Evolutionary conservation across 192 early-diverging fungal species (phyloP).

Genomic region (Backusella circina): DNA sequence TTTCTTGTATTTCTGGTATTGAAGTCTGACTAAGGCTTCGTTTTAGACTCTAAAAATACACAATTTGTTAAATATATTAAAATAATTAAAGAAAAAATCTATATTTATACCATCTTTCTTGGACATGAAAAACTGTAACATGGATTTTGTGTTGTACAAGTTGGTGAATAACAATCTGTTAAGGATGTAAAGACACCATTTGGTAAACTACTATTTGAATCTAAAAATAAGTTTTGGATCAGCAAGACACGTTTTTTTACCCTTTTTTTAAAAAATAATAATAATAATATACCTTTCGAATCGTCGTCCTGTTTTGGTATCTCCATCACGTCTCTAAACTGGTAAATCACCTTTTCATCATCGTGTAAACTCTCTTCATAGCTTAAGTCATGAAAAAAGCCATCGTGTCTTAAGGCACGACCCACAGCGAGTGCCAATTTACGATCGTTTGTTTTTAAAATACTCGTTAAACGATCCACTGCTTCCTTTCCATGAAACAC

Average conservation of each 20-base stretch:
- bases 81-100: not conserved
- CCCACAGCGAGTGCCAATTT: conserved; percentile 86
- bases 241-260: not conserved
- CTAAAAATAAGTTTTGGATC: not conserved
- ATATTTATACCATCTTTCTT: conserved; percentile 54
- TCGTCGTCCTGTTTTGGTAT: not conserved
- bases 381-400: conserved; percentile 87
- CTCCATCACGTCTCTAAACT: conserved; percentile 53
- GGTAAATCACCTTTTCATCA: conserved; percentile 74
- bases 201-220: conserved; percentile 34
- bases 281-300: not conserved
- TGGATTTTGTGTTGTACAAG: conserved; percentile 72
- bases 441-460: conserved; percentile 80
- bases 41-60: conserved; percentile 22
- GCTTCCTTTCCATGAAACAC: conserved; percentile 87
- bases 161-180: conserved; percentile 93
- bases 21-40: conserved; percentile 38
- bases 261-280: not conserved
- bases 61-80: not conserved
- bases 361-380: conserved; percentile 83
- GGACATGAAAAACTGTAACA: conserved; percentile 96
- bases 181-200: conserved; percentile 89
- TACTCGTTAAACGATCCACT: conserved; percentile 65
- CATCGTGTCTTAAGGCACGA: conserved; percentile 82
- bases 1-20: conserved; percentile 42